Evolutionary conservation across 495 filamentous ascomycete species (phyloP).

Genomic region (Halenospora varia): DNA sequence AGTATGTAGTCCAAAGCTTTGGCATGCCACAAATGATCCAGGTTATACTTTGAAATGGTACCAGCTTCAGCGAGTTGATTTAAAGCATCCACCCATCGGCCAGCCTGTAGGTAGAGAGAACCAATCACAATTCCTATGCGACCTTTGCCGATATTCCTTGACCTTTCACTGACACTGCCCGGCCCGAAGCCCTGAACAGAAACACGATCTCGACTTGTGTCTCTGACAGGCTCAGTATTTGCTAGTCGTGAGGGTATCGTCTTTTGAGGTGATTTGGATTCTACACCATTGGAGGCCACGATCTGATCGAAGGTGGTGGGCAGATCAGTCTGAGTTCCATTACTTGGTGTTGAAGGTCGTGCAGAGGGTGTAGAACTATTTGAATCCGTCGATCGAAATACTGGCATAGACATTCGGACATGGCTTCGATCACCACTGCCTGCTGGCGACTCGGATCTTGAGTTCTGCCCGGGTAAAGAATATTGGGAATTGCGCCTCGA

Average conservation of each 20-base stretch:
- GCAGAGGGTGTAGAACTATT: conserved; percentile 27
- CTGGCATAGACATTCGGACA: conserved; percentile 78
- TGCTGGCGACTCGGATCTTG: conserved; percentile 46
- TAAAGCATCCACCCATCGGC: conserved; percentile 84
- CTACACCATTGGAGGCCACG: conserved; percentile 31
- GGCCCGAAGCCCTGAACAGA: conserved; percentile 83
- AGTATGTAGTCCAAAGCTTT: conserved; percentile 88
- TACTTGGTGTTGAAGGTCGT: conserved; percentile 40
- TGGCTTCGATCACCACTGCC: conserved; percentile 41
- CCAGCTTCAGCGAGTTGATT: conserved; percentile 81
- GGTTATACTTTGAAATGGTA: conserved; percentile 68
- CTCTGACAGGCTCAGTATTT: conserved; percentile 30
- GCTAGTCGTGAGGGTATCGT: conserved; percentile 27
- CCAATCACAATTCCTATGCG: conserved; percentile 78
- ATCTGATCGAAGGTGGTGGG: conserved; percentile 74
- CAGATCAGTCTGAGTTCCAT: conserved; percentile 34
- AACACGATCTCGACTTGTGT: conserved; percentile 68
- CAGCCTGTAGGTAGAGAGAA: conserved; percentile 80
- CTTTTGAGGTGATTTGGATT: conserved; percentile 32
- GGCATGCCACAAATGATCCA: conserved; percentile 94
- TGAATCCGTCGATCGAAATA: conserved; percentile 36
- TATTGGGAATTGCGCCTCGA: conserved; percentile 53
- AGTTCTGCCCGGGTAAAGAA: conserved; percentile 30
- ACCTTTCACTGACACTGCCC: conserved; percentile 65
- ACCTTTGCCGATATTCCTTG: conserved; percentile 77